Percentiles rank a stretch among this genome's conserved stretches.
Evolutionary conservation across 768 basidiomycete genomes (phyloP).

Genomic region (Boletus speciosus): DNA sequence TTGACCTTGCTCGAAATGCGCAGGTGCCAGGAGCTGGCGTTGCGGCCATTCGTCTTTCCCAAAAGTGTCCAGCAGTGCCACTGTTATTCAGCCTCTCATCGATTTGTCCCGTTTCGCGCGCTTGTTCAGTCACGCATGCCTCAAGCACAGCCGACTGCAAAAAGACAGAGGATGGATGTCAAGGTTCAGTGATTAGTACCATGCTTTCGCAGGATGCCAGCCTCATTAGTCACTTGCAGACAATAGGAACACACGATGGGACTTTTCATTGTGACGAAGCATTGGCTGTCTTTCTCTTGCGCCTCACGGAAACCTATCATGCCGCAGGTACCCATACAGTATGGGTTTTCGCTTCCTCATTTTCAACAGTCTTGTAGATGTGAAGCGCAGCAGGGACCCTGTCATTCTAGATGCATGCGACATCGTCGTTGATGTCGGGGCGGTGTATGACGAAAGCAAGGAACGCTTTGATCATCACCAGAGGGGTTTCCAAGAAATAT

Average conservation of each 20-base stretch:
- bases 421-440: slow-evolving; percentile 96
- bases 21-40: not conserved
- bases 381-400: slow-evolving; percentile 75
- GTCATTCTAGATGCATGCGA: slow-evolving; percentile 72
- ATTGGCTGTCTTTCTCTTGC: slow-evolving; percentile 86
- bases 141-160: slow-evolving; percentile 29
- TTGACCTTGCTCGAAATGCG: not conserved
- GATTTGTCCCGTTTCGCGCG: not conserved
- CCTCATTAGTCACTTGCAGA: slow-evolving; percentile 35
- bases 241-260: slow-evolving; percentile 92
- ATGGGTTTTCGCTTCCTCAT: not conserved
- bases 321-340: slow-evolving; percentile 55
- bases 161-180: slow-evolving; percentile 44
- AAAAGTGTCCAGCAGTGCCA: not conserved
- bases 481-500: slow-evolving; percentile 84
- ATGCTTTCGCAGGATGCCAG: not conserved
- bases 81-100: not conserved
- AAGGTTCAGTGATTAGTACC: slow-evolving; percentile 28
- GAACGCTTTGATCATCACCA: slow-evolving; percentile 96
- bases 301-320: slow-evolving; percentile 69
- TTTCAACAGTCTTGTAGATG: slow-evolving; percentile 34
- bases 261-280: slow-evolving; percentile 98
- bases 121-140: slow-evolving; percentile 14
- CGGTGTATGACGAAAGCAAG: slow-evolving; percentile 75
- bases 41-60: not conserved